Base-by-base conservation (phyloP, 208 protist species). In the Tetramitus jugosus region DNA sequence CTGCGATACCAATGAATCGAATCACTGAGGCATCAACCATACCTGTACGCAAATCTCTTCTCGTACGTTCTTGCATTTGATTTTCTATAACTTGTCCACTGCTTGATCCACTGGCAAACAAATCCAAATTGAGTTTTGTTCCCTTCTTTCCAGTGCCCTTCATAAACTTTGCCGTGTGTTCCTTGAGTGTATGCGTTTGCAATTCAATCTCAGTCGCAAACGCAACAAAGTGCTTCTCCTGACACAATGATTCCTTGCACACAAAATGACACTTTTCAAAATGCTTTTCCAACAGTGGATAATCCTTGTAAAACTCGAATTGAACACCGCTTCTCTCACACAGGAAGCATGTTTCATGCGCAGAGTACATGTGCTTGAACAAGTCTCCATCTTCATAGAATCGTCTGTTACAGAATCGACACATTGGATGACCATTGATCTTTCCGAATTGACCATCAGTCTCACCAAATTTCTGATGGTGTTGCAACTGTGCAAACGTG, bases 351-450 rank as follows among this genome's bases (percentile, higher is more conserved):
- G 6, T 23, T 29, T 78, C 49, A 33, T 78, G 76, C 26, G 23
- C 40, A 33, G 40, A 45, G 14, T 78, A 40, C 76, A 78, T 78
- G 29, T 78, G 76, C 39, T 64, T 2, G 33, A 64, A 64, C 6
- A 78, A 62, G 40, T 78, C 33, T 33, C 65, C 76, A 42, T 78
- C 52, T 6, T 10, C 10, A 31, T 78, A 78, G 23, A 78, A 78
- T 31, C 33, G 8, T 39, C 17, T 40, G 29, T 72, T 64, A 43
- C 76, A 78, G 31, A 78, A 78, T 60, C 65, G 62, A 42, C 76
- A 78, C 2, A 43, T 17, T 52, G 76, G 76, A 78, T 78, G 76
- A 20, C 76, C 76, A 45, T 78, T 60, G n/a, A 78, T 71, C 17
- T 23, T 33, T 35, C 61, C 62, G n/a, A 20, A 20, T 13, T 61